Evolutionary conservation across 306 rosid species (phyloP).

Genomic region (Cucumis hystrix): DNA sequence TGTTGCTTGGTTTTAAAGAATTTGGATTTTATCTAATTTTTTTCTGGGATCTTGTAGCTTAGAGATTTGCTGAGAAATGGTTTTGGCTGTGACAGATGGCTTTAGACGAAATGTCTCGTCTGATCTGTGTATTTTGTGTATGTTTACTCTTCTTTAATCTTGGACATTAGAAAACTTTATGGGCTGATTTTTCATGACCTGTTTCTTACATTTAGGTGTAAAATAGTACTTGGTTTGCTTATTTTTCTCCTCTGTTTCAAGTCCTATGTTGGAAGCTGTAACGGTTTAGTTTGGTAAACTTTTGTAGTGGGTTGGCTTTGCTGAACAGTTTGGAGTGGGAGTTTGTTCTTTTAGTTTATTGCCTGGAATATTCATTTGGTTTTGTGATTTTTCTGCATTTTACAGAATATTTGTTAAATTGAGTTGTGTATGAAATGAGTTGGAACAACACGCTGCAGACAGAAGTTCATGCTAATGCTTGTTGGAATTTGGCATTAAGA

Average conservation of each 20-base stretch:
- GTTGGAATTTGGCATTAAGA: not conserved
- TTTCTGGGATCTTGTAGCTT: not conserved
- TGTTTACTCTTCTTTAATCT: not conserved
- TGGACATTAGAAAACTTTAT: not conserved
- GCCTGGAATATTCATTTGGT: not conserved
- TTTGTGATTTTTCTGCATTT: not conserved
- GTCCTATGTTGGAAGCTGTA: not conserved
- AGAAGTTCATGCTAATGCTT: constrained; percentile 24
- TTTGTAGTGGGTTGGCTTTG: not conserved
- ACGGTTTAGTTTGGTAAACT: not conserved
- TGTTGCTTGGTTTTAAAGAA: not conserved
- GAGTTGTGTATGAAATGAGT: constrained; percentile 39
- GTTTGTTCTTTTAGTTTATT: not conserved
- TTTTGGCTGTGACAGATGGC: not conserved
- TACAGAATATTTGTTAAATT: not conserved
- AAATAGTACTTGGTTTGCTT: not conserved
- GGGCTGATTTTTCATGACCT: not conserved
- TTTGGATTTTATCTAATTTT: not conserved
- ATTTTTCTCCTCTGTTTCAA: not conserved
- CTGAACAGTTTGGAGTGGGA: not conserved
- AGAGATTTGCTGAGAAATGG: not conserved
- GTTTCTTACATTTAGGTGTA: not conserved
- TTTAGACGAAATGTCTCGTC: not conserved
- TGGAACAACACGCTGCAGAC: constrained; percentile 63
- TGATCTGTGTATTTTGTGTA: not conserved